Percentiles rank a stretch among this genome's conserved stretches.
Evolutionary conservation across 176 grass and related monocot genomes (phyloP).

Genomic region (Aegilops sharonensis): DNA sequence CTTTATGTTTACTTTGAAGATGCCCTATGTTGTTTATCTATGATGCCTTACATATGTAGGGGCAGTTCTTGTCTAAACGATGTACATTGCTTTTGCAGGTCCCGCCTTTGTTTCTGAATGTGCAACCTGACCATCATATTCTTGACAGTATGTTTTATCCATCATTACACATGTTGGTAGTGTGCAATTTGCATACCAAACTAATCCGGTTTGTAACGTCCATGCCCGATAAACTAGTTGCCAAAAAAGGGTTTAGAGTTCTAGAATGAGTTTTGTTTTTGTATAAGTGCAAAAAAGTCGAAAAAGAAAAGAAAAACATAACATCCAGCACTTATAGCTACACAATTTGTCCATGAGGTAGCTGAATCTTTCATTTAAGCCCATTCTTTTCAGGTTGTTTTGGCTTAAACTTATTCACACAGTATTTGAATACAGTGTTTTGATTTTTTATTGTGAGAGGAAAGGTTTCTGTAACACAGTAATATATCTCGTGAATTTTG

Average conservation of each 20-base stretch:
- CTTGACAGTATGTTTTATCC: conserved; percentile 81
- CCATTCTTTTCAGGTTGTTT: background rate
- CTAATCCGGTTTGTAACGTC: background rate
- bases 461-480: background rate
- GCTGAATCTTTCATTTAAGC: conserved; percentile 8
- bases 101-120: conserved; percentile 92
- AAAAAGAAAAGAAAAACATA: background rate
- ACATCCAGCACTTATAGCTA: background rate
- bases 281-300: background rate
- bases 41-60: conserved; percentile 6
- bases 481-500: conserved; percentile 31
- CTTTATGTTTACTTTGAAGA: conserved; percentile 23
- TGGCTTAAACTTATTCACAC: background rate
- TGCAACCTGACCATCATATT: conserved; percentile 86
- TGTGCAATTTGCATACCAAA: background rate
- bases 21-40: conserved; percentile 20
- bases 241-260: background rate
- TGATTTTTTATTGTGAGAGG: background rate
- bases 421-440: background rate
- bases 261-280: background rate
- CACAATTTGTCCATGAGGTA: background rate
- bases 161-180: background rate
- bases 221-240: background rate
- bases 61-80: conserved; percentile 9
- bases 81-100: conserved; percentile 59